Evolutionary conservation across 306 rosid species (phyloP).

Genomic region (Notholithocarpus densiflorus): DNA sequence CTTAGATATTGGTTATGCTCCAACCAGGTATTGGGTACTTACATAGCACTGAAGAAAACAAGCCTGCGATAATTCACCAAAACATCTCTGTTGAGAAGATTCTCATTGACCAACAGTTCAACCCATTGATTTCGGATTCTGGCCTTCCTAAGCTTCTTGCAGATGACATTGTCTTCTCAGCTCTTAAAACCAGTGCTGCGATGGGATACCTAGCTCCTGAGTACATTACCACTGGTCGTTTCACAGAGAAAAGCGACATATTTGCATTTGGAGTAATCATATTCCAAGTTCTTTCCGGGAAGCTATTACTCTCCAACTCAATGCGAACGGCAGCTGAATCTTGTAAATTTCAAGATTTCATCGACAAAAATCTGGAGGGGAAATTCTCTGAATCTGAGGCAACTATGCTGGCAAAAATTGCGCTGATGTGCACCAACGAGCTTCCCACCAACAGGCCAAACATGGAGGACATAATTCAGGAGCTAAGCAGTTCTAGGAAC

Average conservation of each 20-base stretch:
- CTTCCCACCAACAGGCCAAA: slow-evolving; percentile 68
- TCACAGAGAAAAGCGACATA: slow-evolving; percentile 84
- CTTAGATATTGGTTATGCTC: slow-evolving; percentile 12
- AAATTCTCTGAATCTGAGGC: slow-evolving; percentile 64
- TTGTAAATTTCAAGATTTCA: slow-evolving; percentile 48
- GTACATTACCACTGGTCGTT: slow-evolving; percentile 86
- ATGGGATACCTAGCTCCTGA: slow-evolving; percentile 98
- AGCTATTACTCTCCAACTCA: slow-evolving; percentile 42
- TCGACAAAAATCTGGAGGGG: slow-evolving; percentile 56
- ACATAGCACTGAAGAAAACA: slow-evolving; percentile 57
- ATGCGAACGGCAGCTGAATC: slow-evolving; percentile 52
- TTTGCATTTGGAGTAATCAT: slow-evolving; percentile 88
- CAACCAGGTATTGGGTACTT: slow-evolving; percentile 74
- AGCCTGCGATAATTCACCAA: slow-evolving; percentile 78
- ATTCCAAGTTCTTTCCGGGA: slow-evolving; percentile 80
- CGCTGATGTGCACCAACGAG: slow-evolving; percentile 63
- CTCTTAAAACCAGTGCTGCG: slow-evolving; percentile 93
- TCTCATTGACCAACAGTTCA: slow-evolving; percentile 65
- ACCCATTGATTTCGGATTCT: slow-evolving; percentile 71
- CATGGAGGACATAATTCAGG: slow-evolving; percentile 50
- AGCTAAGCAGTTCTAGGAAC: slow-evolving; percentile 35
- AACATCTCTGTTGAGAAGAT: slow-evolving; percentile 82
- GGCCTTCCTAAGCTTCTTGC: slow-evolving; percentile 91
- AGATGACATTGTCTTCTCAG: slow-evolving; percentile 83
- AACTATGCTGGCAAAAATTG: slow-evolving; percentile 52